These are phyloP conservation scores for Rutstroemia sp. DNA, from an alignment of 2,329 filamentous ascomycete species.

Conservation along the genomic window DNA sequence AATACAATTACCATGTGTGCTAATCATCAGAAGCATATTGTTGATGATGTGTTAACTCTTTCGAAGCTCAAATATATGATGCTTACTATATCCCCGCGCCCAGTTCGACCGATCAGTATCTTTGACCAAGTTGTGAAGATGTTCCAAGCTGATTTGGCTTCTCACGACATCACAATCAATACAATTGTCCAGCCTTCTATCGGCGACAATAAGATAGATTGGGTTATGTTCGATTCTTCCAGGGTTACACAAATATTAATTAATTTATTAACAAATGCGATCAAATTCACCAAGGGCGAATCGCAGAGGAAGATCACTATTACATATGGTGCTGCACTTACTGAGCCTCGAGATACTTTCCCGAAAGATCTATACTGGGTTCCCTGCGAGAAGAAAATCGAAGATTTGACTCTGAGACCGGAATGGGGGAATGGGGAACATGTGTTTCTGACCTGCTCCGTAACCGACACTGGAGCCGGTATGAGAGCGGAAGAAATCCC, in stretches of 20 bases:
- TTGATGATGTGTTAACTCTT: conserved; percentile 67
- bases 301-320: conserved; percentile 48
- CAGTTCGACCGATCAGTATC: conserved; percentile 53
- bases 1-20: conserved; percentile 73
- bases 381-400: conserved; percentile 12
- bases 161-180: conserved; percentile 58
- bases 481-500: conserved; percentile 64
- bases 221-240: conserved; percentile 63
- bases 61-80: conserved; percentile 72
- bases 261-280: conserved; percentile 72
- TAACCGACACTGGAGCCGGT: conserved; percentile 70
- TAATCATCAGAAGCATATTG: conserved; percentile 71
- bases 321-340: conserved; percentile 19
- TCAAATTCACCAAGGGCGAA: conserved; percentile 71
- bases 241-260: conserved; percentile 74
- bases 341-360: conserved; percentile 15
- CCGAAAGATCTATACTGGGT: conserved; percentile 17
- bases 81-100: conserved; percentile 63
- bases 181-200: conserved; percentile 60
- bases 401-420: conserved; percentile 15
- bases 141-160: conserved; percentile 68
- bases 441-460: conserved; percentile 64
- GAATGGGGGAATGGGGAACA: conserved; percentile 36
- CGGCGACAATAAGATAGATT: conserved; percentile 49
- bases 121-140: conserved; percentile 65